Percentiles rank a stretch among this genome's conserved stretches.
Evolutionary conservation across 78 protist species (phyloP).

Genomic region (Dictyostelium citrinum): DNA sequence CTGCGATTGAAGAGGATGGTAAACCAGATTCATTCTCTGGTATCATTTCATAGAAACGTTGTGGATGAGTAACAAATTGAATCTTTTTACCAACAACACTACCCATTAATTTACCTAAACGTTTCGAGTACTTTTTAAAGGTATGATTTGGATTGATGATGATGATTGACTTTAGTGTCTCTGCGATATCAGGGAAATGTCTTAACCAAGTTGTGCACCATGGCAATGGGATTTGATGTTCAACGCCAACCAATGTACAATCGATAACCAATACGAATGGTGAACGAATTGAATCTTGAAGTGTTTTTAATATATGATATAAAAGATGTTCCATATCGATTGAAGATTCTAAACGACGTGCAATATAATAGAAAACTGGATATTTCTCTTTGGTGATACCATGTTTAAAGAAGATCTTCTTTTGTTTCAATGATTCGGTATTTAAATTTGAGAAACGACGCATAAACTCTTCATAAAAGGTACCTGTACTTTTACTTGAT

Average conservation of each 20-base stretch:
- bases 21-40: conserved; percentile 23
- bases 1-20: conserved; percentile 16
- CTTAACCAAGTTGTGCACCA: conserved; percentile 55
- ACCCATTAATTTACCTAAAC: conserved; percentile 10
- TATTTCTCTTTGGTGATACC: conserved; percentile 39
- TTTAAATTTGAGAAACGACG: conserved; percentile 11
- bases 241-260: conserved; percentile 24
- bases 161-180: conserved; percentile 8
- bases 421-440: conserved; percentile 29
- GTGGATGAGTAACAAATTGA: conserved; percentile 20
- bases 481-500: not conserved
- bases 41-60: conserved; percentile 1
- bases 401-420: conserved; percentile 45
- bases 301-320: conserved; percentile 45
- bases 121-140: conserved; percentile 46
- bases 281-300: conserved; percentile 15
- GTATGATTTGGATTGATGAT: conserved; percentile 31
- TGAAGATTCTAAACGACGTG: conserved; percentile 25
- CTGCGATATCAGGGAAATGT: conserved; percentile 36
- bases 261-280: conserved; percentile 61
- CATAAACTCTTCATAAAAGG: conserved; percentile 74
- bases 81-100: conserved; percentile 23
- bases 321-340: conserved; percentile 56
- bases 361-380: conserved; percentile 72
- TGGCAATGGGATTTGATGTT: conserved; percentile 30